These are phyloP conservation scores for Drechslera avenae DNA, from an alignment of 2,329 filamentous ascomycete genomes.

Conservation along the genomic window DNA sequence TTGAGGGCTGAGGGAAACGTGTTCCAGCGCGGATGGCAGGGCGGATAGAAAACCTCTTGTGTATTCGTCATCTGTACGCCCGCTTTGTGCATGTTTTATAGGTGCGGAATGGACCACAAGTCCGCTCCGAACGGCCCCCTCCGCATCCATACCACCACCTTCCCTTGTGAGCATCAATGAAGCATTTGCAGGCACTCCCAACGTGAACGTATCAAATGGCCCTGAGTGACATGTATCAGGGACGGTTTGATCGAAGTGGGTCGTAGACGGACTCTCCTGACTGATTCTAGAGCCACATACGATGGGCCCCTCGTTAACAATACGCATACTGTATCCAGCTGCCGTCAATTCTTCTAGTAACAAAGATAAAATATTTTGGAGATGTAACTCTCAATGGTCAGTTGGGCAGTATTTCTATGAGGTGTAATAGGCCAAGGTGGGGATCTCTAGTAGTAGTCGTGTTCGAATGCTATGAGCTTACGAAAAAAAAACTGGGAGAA, in stretches of 20 bases:
- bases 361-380: too few species aligned
- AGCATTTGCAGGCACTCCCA: not conserved
- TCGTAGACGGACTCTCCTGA: not conserved
- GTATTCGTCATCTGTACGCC: too few species aligned
- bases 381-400: too few species aligned
- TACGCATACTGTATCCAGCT: not conserved
- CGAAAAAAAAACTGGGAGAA: too few species aligned
- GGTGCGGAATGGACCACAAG: not conserved
- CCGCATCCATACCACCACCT: not conserved
- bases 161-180: not conserved
- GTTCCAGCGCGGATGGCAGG: too few species aligned
- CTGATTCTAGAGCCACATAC: not conserved
- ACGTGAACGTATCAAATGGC: not conserved
- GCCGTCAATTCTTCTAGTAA: not conserved
- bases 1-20: too few species aligned
- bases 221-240: not conserved
- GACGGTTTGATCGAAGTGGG: not conserved
- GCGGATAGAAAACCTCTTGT: too few species aligned
- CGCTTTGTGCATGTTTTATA: not conserved
- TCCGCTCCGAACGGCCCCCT: not conserved
- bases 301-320: not conserved
- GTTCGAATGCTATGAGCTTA: too few species aligned
- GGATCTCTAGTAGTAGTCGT: too few species aligned
- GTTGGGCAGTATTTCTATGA: too few species aligned
- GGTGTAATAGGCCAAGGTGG: too few species aligned